phyloP scores from a whole-genome alignment of 2,329 filamentous ascomycete species.

The Laburnicola sp. region DNA sequence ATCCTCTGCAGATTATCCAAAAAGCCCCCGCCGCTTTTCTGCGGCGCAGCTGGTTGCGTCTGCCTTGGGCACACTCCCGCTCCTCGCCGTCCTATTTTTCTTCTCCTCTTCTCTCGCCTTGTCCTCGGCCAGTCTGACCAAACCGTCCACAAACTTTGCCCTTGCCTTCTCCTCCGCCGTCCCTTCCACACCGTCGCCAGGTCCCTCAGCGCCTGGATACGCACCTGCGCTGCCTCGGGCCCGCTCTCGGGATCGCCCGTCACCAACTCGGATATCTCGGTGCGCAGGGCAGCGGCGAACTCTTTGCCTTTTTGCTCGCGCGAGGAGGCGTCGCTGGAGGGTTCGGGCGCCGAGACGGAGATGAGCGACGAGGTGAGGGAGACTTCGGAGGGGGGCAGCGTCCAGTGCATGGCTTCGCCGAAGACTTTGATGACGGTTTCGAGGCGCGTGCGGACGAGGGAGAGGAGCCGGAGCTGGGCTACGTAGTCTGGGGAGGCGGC shows the following conservation, averaged over 20 bases:
- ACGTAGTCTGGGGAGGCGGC: slow-evolving; percentile 58
- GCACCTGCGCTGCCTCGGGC: slow-evolving; percentile 70
- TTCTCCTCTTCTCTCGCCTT: slow-evolving; percentile 48
- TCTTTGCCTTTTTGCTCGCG: slow-evolving; percentile 87
- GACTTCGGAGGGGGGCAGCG: slow-evolving; percentile 83
- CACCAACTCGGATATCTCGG: slow-evolving; percentile 72
- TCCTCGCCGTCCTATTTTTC: slow-evolving; percentile 26
- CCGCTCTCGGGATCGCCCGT: slow-evolving; percentile 59
- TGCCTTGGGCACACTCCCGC: slow-evolving; percentile 27
- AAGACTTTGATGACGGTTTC: slow-evolving; percentile 90
- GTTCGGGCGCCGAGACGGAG: slow-evolving; percentile 83
- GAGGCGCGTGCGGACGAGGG: slow-evolving; percentile 78
- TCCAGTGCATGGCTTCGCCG: slow-evolving; percentile 94
- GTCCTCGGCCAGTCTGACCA: slow-evolving; percentile 84
- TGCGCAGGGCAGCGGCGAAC: slow-evolving; percentile 69
- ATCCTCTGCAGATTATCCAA: slow-evolving; percentile 46
- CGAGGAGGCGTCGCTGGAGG: slow-evolving; percentile 65
- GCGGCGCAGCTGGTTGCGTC: slow-evolving; percentile 16
- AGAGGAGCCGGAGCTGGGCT: slow-evolving; percentile 77
- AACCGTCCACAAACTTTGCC: slow-evolving; percentile 74
- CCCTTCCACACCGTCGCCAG: slow-evolving; percentile 86
- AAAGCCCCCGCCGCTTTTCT: slow-evolving; percentile 39
- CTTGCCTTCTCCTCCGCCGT: slow-evolving; percentile 91
- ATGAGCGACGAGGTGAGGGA: slow-evolving; percentile 84
- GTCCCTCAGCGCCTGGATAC: slow-evolving; percentile 76